Evolutionary conservation across 2,329 filamentous ascomycete genomes (phyloP).

Genomic region (Fusarium floridanum): DNA sequence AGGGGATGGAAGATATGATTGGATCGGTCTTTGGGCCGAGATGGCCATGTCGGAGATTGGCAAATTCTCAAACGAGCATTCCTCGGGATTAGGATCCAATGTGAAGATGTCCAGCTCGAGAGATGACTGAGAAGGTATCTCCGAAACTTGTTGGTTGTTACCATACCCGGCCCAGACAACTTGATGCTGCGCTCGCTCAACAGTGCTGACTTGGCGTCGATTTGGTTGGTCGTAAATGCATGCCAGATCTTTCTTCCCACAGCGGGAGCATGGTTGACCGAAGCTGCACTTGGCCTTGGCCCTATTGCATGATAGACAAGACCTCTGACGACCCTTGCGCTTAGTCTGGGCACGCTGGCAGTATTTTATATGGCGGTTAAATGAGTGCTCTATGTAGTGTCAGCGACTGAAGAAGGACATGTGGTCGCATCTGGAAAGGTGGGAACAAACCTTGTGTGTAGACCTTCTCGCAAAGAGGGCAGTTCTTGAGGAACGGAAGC

Average conservation of each 20-base stretch:
- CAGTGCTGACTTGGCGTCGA: accelerated
- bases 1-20: not conserved
- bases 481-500: constrained; percentile 8
- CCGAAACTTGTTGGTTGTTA: not conserved
- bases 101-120: not conserved
- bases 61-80: not conserved
- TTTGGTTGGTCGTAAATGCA: constrained; percentile 26
- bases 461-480: constrained; percentile 36
- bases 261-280: constrained; percentile 39
- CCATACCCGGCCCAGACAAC: accelerated
- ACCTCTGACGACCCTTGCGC: constrained; percentile 43
- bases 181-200: not conserved
- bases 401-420: not conserved
- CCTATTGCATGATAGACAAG: constrained; percentile 36
- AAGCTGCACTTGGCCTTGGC: constrained; percentile 46
- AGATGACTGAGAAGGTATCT: not conserved
- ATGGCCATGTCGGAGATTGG: accelerated
- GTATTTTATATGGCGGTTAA: constrained; percentile 44
- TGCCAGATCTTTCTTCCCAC: constrained; percentile 20
- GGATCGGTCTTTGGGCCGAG: not conserved
- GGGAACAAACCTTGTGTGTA: constrained; percentile 36
- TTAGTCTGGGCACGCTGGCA: constrained; percentile 40
- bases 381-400: constrained; percentile 32
- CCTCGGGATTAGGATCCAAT: not conserved
- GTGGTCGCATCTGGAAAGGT: not conserved